These are phyloP conservation scores for Floccularia luteovirens DNA, from an alignment of 768 basidiomycete species.

Conservation along the genomic window DNA sequence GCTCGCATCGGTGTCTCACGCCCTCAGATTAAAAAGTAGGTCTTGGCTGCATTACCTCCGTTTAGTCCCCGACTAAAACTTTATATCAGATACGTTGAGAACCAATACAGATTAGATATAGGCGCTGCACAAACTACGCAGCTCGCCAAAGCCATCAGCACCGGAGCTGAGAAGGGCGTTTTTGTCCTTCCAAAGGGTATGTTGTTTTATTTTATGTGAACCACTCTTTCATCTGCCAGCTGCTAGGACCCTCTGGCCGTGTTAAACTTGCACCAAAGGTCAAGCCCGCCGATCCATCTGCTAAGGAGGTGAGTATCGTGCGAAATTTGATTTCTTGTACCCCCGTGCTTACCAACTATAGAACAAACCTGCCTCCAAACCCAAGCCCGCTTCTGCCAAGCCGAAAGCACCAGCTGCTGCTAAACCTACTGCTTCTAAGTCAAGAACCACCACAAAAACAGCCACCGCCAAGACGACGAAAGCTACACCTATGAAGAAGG, in stretches of 20 bases:
- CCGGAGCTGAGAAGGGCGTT: conserved; percentile 76
- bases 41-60: conserved; percentile 5
- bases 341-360: conserved; percentile 7
- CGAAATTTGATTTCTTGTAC: conserved; percentile 7
- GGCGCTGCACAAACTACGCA: conserved; percentile 72
- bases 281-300: conserved; percentile 27
- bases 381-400: conserved; percentile 22
- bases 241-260: conserved; percentile 56
- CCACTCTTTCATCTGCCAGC: background rate
- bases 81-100: conserved; percentile 67
- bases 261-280: conserved; percentile 61
- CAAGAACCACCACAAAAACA: conserved; percentile 1
- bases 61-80: conserved; percentile 3
- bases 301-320: conserved; percentile 33
- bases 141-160: conserved; percentile 72
- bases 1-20: conserved; percentile 82
- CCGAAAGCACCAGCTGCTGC: conserved; percentile 27
- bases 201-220: conserved; percentile 2
- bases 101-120: conserved; percentile 75
- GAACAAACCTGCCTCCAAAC: conserved; percentile 31
- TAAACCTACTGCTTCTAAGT: background rate
- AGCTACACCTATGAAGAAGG: conserved; percentile 25
- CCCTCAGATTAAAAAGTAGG: conserved; percentile 88
- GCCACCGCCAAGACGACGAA: conserved; percentile 1
- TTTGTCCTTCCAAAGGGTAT: conserved; percentile 90